Evolutionary conservation across 2,329 filamentous ascomycete species (phyloP).

Genomic region (Gnomoniopsis sp.): DNA sequence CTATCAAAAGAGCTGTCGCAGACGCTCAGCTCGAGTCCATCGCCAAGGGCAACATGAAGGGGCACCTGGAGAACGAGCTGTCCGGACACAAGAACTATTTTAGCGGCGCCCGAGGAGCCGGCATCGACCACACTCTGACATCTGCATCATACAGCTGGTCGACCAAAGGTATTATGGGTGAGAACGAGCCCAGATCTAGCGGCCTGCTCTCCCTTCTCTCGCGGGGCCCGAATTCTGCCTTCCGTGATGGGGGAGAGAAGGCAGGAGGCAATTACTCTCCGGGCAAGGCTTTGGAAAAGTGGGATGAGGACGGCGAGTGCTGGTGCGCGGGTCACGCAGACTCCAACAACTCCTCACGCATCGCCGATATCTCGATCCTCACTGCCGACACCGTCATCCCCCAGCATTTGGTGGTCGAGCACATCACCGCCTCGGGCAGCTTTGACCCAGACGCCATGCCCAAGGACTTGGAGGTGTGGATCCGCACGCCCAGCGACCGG

Average conservation of each 20-base stretch:
- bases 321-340: slow-evolving; percentile 67
- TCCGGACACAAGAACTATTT: slow-evolving; percentile 71
- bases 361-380: slow-evolving; percentile 63
- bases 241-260: slow-evolving; percentile 22
- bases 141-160: slow-evolving; percentile 53
- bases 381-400: slow-evolving; percentile 59
- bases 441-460: slow-evolving; percentile 62
- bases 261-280: slow-evolving; percentile 32
- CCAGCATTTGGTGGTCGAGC: slow-evolving; percentile 68
- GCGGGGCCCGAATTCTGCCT: slow-evolving; percentile 20
- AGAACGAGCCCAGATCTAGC: slow-evolving; percentile 21
- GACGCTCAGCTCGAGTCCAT: slow-evolving; percentile 45
- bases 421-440: slow-evolving; percentile 61
- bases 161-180: slow-evolving; percentile 21
- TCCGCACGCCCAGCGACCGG: slow-evolving; percentile 46
- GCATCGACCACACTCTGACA: slow-evolving; percentile 56
- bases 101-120: slow-evolving; percentile 60
- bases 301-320: slow-evolving; percentile 80
- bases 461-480: slow-evolving; percentile 68
- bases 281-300: slow-evolving; percentile 59
- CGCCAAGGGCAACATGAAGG: slow-evolving; percentile 43
- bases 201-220: slow-evolving; percentile 19
- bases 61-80: slow-evolving; percentile 41
- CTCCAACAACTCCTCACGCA: slow-evolving; percentile 41
- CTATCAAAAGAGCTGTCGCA: slow-evolving; percentile 41